Evolutionary conservation across 805 yeast species (phyloP), one percentile per base, ranked within the genome.

Genomic region (Candida ficus): DNA sequence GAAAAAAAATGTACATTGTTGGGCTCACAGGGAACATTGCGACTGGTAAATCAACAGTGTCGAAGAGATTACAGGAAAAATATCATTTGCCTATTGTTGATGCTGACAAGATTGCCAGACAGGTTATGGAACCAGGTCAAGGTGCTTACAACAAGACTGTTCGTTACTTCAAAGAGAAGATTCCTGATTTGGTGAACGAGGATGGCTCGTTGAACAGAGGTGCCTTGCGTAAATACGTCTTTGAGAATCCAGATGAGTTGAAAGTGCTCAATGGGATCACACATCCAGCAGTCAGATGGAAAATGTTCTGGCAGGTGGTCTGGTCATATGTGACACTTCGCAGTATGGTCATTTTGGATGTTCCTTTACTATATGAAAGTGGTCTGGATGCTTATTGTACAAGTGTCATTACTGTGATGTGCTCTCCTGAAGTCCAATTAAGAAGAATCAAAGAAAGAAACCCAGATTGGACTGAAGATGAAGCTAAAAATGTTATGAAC

Each of bases 21-120:
- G 99, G 99, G 1, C 73, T 93, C n/a, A 93, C 99, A 0, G 99
- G 99, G 2, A 96, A 97, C 2, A 93, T 93, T 37, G 96, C 96
- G 5, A 75, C 93, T n/a, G 99, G 99, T 3, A 93, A 93, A 56
- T 83, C 95, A 16, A 91, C 98, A 0, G 97, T 86, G 0, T 86
- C 96, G 0, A 56, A 64, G 14, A 60, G 74, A 27, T 63, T 93
- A 10, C 46, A 60, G 5, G 73, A 75, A 9, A 62, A 75, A 10
- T 71, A 80, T 53, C 56, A 67, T 2, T 44, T 84, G 5, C 71
- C 83, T 0, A 62, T 93, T 1, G 71, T 93, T 1, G 99, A 93
- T 64, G 98, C 99, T 1, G 99, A 93, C 60, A 60, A 75, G 37
- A 82, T 95, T 33, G 98, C 99, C 0, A 73, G 83, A 43, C 79